These are phyloP conservation scores for Daldinia caldariorum DNA, from an alignment of 495 filamentous ascomycete genomes.

Conservation along the genomic window DNA sequence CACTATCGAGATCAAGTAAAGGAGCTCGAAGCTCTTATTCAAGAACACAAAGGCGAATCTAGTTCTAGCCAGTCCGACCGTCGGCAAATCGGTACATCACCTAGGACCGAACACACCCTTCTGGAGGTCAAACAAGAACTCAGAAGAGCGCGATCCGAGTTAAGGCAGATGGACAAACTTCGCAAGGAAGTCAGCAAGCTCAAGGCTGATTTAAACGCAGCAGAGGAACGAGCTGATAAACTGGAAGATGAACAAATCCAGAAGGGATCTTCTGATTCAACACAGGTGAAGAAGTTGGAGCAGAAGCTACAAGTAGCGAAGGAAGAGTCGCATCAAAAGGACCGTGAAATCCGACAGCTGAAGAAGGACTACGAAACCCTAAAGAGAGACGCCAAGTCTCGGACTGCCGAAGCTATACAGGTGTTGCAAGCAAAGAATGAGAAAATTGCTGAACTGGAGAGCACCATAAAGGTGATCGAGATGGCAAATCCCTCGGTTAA, in stretches of 20 bases:
- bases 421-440: constrained; percentile 72
- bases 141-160: constrained; percentile 59
- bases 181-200: constrained; percentile 60
- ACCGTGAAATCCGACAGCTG: constrained; percentile 64
- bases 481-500: constrained; percentile 23
- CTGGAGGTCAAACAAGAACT: constrained; percentile 58
- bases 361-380: constrained; percentile 63
- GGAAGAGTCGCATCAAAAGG: constrained; percentile 55
- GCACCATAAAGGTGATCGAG: constrained; percentile 32
- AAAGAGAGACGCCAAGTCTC: constrained; percentile 68
- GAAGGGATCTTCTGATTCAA: constrained; percentile 50
- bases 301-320: constrained; percentile 52
- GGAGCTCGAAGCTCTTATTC: constrained; percentile 65
- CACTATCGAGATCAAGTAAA: constrained; percentile 75
- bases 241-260: constrained; percentile 59
- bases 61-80: constrained; percentile 42
- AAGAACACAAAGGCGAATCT: constrained; percentile 54
- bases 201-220: constrained; percentile 56
- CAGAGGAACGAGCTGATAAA: constrained; percentile 57
- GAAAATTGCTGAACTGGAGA: constrained; percentile 65
- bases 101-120: constrained; percentile 57
- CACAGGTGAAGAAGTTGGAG: constrained; percentile 56
- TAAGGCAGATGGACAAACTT: constrained; percentile 59
- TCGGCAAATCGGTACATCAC: constrained; percentile 48
- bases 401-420: constrained; percentile 62